Conservation (phyloP, 2,329 filamentous ascomycete genomes). For the Beauveria sp. region DNA sequence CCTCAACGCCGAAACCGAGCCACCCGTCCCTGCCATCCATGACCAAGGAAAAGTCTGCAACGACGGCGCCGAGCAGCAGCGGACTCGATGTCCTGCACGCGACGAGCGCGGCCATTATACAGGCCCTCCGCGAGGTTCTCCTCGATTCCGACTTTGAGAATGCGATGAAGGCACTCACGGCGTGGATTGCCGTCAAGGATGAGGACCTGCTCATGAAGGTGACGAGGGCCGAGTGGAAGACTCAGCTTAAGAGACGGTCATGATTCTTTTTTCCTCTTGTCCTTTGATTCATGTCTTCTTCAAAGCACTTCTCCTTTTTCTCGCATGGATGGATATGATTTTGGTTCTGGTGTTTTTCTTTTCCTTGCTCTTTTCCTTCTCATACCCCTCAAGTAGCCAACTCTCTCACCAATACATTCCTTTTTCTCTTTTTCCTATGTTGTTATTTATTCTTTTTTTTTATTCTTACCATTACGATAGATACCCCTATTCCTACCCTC, state of each 20-base stretch:
- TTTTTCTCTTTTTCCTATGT: no score
- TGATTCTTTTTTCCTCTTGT: conserved; percentile 16
- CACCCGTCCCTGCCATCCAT: conserved; percentile 11
- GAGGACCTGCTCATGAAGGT: conserved; percentile 91
- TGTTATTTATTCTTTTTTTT: no score
- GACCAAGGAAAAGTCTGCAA: conserved; percentile 5
- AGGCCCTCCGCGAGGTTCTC: conserved; percentile 80
- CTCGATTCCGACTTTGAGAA: conserved; percentile 95
- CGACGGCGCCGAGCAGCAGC: conserved; percentile 32
- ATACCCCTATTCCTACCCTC: no score
- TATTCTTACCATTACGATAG: no score
- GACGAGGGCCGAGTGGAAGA: conserved; percentile 78
- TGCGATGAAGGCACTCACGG: conserved; percentile 93
- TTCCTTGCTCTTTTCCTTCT: no score
- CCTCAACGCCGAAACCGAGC: conserved; percentile 4
- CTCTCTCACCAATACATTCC: no score
- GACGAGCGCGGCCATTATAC: conserved; percentile 79
- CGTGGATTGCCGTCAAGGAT: conserved; percentile 88
- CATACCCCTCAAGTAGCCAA: no score
- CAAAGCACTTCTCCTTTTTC: no score
- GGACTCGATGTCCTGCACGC: conserved; percentile 79
- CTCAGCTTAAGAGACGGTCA: conserved; percentile 40
- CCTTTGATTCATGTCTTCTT: neutral
- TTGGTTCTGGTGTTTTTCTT: no score
- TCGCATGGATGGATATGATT: no score